Conservation (phyloP, 805 yeast genomes). For the Limtongia smithiae region DNA sequence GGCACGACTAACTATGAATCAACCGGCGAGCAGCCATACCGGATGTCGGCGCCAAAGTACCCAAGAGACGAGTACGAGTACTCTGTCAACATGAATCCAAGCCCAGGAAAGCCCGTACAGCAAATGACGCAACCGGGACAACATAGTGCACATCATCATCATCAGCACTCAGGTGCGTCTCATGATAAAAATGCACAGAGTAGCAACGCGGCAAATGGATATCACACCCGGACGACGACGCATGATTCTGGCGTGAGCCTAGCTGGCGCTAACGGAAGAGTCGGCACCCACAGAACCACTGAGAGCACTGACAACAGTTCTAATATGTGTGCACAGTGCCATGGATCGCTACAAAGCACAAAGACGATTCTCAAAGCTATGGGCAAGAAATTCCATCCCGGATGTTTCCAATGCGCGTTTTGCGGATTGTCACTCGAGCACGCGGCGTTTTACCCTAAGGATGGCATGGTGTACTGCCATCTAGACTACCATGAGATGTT, state of each 20-base stretch:
- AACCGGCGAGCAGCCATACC: no score
- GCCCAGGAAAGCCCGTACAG: not conserved
- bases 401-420: conserved; percentile 26
- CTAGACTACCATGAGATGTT: conserved; percentile 36
- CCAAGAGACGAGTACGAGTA: not conserved
- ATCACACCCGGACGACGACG: no score
- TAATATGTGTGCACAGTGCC: conserved; percentile 19
- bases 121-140: no score
- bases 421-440: conserved; percentile 24
- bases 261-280: conserved; percentile 14
- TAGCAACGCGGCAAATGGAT: no score
- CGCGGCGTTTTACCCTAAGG: conserved; percentile 25
- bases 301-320: not conserved
- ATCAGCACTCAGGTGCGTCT: no score
- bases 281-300: not conserved
- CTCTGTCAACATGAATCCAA: not conserved
- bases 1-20: no score
- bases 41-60: not conserved
- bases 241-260: conserved; percentile 5
- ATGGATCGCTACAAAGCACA: conserved; percentile 10
- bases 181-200: no score
- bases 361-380: conserved; percentile 22
- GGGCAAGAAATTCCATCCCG: conserved; percentile 24
- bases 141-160: no score
- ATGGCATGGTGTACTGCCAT: conserved; percentile 35